These are phyloP conservation scores for Gossypium longicalyx DNA, from an alignment of 345 rosid genomes.

Conservation along the genomic window DNA sequence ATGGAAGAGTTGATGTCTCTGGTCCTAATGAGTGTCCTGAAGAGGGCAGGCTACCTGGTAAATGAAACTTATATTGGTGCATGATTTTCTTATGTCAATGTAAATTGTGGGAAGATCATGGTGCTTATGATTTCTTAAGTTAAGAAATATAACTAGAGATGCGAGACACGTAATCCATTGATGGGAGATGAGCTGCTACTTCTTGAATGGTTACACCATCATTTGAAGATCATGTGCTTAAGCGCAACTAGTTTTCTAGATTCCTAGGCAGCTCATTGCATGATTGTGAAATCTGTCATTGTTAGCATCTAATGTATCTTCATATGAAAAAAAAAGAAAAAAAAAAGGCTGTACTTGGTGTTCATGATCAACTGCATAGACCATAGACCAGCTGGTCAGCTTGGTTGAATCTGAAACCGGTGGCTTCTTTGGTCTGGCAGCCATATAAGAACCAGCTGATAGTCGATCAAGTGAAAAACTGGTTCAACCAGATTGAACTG, in stretches of 20 bases:
- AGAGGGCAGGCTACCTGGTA: constrained; percentile 99
- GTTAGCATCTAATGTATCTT: neutral
- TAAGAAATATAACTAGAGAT: neutral
- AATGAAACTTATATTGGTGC: constrained; percentile 23
- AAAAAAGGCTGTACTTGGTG: neutral
- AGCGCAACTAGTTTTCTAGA: neutral
- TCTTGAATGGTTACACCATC: neutral
- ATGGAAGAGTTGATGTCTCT: constrained; percentile 82
- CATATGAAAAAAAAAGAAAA: neutral
- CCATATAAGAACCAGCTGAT: neutral
- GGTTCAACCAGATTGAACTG: no score
- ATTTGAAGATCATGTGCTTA: neutral
- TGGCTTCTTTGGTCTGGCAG: neutral
- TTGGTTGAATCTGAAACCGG: neutral
- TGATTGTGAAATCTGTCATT: neutral
- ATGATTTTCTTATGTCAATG: neutral
- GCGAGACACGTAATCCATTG: neutral
- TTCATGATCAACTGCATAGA: neutral
- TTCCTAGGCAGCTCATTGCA: neutral
- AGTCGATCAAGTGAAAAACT: no score
- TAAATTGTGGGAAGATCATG: neutral
- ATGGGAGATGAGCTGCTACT: neutral
- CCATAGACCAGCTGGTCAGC: neutral
- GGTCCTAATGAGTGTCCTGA: constrained; percentile 83
- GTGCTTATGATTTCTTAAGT: neutral